These are phyloP conservation scores for Aspergillus brasiliensis DNA, from an alignment of 2,329 filamentous ascomycete species.

Conservation along the genomic window DNA sequence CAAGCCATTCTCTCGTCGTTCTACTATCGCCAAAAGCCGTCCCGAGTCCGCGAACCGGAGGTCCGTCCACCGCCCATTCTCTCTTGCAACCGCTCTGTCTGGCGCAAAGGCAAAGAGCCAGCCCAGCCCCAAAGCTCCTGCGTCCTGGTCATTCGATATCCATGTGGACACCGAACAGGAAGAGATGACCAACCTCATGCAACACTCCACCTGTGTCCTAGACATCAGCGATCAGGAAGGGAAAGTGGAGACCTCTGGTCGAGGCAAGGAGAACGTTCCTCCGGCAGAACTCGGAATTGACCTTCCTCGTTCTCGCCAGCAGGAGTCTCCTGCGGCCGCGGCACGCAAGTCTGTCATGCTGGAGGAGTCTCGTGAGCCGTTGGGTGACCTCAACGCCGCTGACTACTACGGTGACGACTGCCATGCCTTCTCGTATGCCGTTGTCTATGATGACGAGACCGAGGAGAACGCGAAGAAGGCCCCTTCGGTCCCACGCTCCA, in stretches of 20 bases:
- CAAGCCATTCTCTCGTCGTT: constrained; percentile 69
- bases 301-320: constrained; percentile 49
- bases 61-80: constrained; percentile 66
- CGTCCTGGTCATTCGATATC: constrained; percentile 85
- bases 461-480: constrained; percentile 20
- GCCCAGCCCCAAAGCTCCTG: constrained; percentile 52
- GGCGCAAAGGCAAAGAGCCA: constrained; percentile 53
- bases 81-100: constrained; percentile 72
- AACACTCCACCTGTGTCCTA: constrained; percentile 82
- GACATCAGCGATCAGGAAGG: constrained; percentile 87
- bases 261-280: constrained; percentile 92
- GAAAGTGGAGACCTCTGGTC: constrained; percentile 54
- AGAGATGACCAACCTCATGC: constrained; percentile 87
- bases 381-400: constrained; percentile 67
- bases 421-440: constrained; percentile 62
- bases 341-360: constrained; percentile 57
- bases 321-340: constrained; percentile 24
- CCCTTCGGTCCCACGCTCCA: constrained; percentile 7
- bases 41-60: constrained; percentile 64
- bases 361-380: constrained; percentile 65
- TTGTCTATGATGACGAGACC: constrained; percentile 63
- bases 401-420: constrained; percentile 70
- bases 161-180: constrained; percentile 90
- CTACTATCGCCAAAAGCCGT: constrained; percentile 65
- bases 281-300: constrained; percentile 64